These are phyloP conservation scores for Trichoderma pleuroti DNA, from an alignment of 2,329 filamentous ascomycete genomes.

Conservation along the genomic window DNA sequence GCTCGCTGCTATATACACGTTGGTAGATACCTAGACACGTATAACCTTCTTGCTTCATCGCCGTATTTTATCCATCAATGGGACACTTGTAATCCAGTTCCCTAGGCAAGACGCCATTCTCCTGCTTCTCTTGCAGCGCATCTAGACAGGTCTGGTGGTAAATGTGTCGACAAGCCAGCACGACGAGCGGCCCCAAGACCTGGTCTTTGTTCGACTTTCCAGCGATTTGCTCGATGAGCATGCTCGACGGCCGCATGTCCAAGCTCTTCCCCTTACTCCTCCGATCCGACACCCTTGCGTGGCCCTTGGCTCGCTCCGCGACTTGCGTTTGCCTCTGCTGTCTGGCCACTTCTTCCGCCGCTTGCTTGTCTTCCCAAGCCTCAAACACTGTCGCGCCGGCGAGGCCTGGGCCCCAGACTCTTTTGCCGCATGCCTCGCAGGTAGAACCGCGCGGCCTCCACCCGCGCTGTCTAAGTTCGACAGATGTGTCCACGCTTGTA, in stretches of 20 bases:
- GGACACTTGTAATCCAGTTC: constrained; percentile 54
- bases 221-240: constrained; percentile 34
- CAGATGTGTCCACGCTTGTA: constrained; percentile 71
- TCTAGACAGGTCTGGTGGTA: constrained; percentile 69
- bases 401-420: constrained; percentile 86
- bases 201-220: constrained; percentile 37
- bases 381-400: constrained; percentile 69
- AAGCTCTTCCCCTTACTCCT: constrained; percentile 45
- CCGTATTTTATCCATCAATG: constrained; percentile 44
- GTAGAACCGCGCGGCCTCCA: constrained; percentile 85
- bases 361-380: constrained; percentile 68
- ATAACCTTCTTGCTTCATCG: neutral
- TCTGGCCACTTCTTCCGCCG: constrained; percentile 44
- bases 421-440: constrained; percentile 78
- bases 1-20: neutral
- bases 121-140: constrained; percentile 54
- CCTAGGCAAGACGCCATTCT: constrained; percentile 45
- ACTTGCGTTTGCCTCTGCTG: constrained; percentile 40
- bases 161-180: constrained; percentile 67
- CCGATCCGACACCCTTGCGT: constrained; percentile 30
- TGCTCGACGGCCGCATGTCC: constrained; percentile 40
- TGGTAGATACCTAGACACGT: neutral
- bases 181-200: constrained; percentile 61
- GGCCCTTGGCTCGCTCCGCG: constrained; percentile 39
- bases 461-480: constrained; percentile 72